Evolutionary conservation across 2,329 filamentous ascomycete genomes (phyloP).

Genomic region (Westerdykella aurantiaca): DNA sequence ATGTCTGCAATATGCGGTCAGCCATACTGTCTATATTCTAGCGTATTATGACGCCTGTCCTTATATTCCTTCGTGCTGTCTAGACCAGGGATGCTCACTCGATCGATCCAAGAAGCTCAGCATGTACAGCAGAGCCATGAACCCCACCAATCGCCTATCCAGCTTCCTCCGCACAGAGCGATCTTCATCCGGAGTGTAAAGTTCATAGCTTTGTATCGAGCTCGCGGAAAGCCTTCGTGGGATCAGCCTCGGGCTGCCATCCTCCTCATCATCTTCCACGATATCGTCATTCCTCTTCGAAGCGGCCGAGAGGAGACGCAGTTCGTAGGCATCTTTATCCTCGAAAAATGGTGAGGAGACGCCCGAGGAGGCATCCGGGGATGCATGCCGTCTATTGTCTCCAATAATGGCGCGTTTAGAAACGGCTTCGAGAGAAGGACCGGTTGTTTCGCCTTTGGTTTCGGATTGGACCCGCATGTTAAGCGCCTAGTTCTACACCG

Average conservation of each 20-base stretch:
- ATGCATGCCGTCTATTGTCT: too few species aligned
- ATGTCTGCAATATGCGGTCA: constrained; percentile 40
- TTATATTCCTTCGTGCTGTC: too few species aligned
- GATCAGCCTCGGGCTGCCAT: constrained; percentile 18
- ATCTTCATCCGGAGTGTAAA: constrained; percentile 67
- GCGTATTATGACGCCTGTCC: background rate
- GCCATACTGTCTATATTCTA: background rate
- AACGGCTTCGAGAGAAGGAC: too few species aligned
- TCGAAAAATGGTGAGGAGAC: constrained; percentile 4
- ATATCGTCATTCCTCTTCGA: constrained; percentile 6
- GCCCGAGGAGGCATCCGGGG: too few species aligned
- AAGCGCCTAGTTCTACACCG: too few species aligned
- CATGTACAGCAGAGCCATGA: constrained; percentile 77
- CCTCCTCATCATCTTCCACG: constrained; percentile 17
- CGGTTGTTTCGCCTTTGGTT: too few species aligned
- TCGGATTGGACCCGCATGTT: too few species aligned
- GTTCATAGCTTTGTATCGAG: constrained; percentile 42
- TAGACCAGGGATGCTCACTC: constrained; percentile 47
- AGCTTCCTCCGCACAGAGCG: constrained; percentile 64
- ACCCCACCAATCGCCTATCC: constrained; percentile 70
- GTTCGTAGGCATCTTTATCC: constrained; percentile 20
- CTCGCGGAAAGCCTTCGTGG: constrained; percentile 18
- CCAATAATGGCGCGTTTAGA: too few species aligned
- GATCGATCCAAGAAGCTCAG: constrained; percentile 81
- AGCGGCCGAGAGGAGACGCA: constrained; percentile 14